Conservation (phyloP, 1,284 basidiomycete species). For the Leccinum subfulvum region DNA sequence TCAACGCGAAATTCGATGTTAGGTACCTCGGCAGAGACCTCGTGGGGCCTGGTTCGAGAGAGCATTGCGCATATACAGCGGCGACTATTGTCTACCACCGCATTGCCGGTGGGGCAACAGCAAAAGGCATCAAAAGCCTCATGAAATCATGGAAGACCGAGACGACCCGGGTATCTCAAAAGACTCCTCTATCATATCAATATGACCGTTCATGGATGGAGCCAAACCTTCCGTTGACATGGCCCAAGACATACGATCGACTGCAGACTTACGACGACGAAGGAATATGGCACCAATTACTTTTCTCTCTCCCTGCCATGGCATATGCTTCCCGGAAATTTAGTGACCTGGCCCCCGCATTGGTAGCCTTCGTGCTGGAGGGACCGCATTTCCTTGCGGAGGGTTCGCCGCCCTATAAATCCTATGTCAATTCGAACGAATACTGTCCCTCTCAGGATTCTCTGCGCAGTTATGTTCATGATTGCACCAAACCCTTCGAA, state of each 20-base stretch:
- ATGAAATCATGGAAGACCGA: slow-evolving; percentile 10
- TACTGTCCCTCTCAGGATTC: slow-evolving; percentile 4
- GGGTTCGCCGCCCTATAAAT: slow-evolving; percentile 7
- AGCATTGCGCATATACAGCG: slow-evolving; percentile 11
- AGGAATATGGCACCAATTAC: slow-evolving; percentile 22
- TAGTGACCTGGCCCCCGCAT: slow-evolving; percentile 22
- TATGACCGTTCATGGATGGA: slow-evolving; percentile 22
- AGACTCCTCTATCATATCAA: slow-evolving; percentile 7
- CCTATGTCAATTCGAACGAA: slow-evolving; percentile 14
- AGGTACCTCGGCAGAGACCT: slow-evolving; percentile 11
- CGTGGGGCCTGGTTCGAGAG: neutral
- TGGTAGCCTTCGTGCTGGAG: slow-evolving; percentile 31
- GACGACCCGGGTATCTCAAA: neutral
- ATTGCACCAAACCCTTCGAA: slow-evolving; percentile 10
- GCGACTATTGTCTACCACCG: slow-evolving; percentile 10
- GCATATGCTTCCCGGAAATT: slow-evolving; percentile 23
- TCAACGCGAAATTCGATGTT: slow-evolving; percentile 1
- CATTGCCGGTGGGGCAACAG: neutral
- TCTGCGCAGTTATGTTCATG: slow-evolving; percentile 2
- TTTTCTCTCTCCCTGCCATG: slow-evolving; percentile 35
- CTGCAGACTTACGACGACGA: slow-evolving; percentile 17
- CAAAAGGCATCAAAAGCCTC: neutral
- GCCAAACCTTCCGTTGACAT: slow-evolving; percentile 19
- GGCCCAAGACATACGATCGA: slow-evolving; percentile 32
- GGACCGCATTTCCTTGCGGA: slow-evolving; percentile 8